Percentiles rank a stretch among this genome's conserved stretches.
These are phyloP conservation scores for Talaromyces sp. DNA, from an alignment of 2,329 filamentous ascomycete species.

Conservation along the genomic window DNA sequence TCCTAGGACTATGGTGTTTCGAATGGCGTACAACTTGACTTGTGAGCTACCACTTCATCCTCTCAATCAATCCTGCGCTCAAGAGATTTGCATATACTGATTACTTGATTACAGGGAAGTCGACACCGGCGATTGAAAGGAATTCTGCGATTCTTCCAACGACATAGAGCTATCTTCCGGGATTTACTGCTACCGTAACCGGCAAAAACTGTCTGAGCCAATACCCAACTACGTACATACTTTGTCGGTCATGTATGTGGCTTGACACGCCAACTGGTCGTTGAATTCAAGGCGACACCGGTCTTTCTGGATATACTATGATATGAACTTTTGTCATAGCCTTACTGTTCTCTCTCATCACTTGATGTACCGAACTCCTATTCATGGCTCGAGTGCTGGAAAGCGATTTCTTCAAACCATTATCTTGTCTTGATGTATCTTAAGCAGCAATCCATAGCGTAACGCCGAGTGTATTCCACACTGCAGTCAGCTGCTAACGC, in stretches of 20 bases:
- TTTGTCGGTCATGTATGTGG: not conserved
- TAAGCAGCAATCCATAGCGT: constrained; percentile 28
- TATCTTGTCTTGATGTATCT: constrained; percentile 29
- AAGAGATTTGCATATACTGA: constrained; percentile 28
- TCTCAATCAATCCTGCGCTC: not conserved
- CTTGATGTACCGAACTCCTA: constrained; percentile 16
- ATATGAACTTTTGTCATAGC: constrained; percentile 15
- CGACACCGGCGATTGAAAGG: constrained; percentile 46
- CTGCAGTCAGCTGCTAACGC: constrained; percentile 24
- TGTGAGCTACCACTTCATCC: constrained; percentile 34
- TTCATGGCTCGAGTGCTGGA: constrained; percentile 14
- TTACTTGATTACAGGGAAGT: constrained; percentile 39
- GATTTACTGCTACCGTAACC: not conserved
- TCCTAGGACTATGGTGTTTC: constrained; percentile 86
- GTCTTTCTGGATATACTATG: constrained; percentile 12
- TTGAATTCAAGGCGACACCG: constrained; percentile 19
- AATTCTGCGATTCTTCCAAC: not conserved
- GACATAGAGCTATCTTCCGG: constrained; percentile 7
- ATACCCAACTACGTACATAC: not conserved
- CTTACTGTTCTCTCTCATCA: constrained; percentile 12
- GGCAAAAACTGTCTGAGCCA: not conserved
- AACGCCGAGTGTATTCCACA: constrained; percentile 23
- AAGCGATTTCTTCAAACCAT: constrained; percentile 13
- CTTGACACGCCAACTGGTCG: not conserved
- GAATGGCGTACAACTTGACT: constrained; percentile 69